Conservation (phyloP, 148 eudicot genomes). For the Agrostemma githago region DNA sequence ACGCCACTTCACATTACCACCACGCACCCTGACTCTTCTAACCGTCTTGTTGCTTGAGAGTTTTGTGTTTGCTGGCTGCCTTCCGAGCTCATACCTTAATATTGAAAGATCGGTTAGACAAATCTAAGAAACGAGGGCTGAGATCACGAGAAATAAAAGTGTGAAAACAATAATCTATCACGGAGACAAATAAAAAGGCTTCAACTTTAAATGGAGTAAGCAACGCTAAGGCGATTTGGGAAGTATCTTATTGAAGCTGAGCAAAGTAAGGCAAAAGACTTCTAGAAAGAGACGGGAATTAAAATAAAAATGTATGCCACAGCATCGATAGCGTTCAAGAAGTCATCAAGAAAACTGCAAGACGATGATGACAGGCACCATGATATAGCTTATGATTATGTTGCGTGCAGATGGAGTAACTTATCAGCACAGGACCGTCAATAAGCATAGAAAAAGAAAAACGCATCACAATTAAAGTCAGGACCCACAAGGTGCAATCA, state of each 20-base stretch:
- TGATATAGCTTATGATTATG: conserved; percentile 28
- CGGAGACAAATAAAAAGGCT: background rate
- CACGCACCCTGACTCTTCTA: conserved; percentile 62
- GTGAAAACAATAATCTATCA: background rate
- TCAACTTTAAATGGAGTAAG: too few relatives aligned
- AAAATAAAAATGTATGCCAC: conserved; percentile 5
- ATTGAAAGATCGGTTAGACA: background rate
- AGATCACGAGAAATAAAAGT: background rate
- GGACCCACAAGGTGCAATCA: too few relatives aligned
- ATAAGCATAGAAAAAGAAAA: too few relatives aligned
- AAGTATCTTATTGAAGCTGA: too few relatives aligned
- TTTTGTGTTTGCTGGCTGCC: conserved; percentile 84
- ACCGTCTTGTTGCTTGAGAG: conserved; percentile 66
- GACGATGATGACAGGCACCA: conserved; percentile 10
- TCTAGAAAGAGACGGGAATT: too few relatives aligned
- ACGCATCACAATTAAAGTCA: too few relatives aligned
- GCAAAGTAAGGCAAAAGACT: too few relatives aligned
- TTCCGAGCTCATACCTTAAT: conserved; percentile 74
- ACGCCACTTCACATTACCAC: conserved; percentile 80
- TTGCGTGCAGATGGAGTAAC: conserved; percentile 21
- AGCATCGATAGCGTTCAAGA: conserved; percentile 2
- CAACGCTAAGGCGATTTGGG: too few relatives aligned
- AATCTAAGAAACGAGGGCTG: background rate
- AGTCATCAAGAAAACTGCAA: background rate
- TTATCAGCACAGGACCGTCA: conserved; percentile 25